These are phyloP conservation scores for Mucuna pruriens DNA, from an alignment of 306 rosid genomes.

Conservation along the genomic window DNA sequence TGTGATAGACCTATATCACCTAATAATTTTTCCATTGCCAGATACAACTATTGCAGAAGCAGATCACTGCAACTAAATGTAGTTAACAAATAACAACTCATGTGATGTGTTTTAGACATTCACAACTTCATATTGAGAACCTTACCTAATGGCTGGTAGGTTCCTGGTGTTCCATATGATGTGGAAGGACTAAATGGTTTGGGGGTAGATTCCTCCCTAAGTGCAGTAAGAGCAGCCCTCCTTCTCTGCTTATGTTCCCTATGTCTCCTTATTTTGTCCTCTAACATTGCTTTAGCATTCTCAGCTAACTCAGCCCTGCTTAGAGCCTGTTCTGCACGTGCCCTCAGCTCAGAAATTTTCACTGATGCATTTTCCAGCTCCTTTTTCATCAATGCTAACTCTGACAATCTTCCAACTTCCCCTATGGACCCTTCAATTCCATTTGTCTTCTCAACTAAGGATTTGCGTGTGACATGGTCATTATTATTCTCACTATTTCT, in stretches of 20 bases:
- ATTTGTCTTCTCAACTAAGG: constrained; percentile 39
- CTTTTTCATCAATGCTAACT: constrained; percentile 62
- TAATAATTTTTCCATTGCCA: no score
- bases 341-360: constrained; percentile 65
- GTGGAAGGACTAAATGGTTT: constrained; percentile 49
- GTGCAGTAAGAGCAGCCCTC: constrained; percentile 64
- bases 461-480: constrained; percentile 37
- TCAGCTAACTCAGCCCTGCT: constrained; percentile 84
- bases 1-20: no score
- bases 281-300: constrained; percentile 69
- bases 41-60: neutral
- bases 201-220: constrained; percentile 55
- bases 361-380: constrained; percentile 60
- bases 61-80: neutral
- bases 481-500: constrained; percentile 29
- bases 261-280: constrained; percentile 64
- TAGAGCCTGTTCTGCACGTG: constrained; percentile 77
- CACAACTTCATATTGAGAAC: constrained; percentile 76
- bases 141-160: constrained; percentile 57
- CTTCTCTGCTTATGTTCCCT: constrained; percentile 60
- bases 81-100: neutral
- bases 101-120: neutral
- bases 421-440: neutral
- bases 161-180: constrained; percentile 36
- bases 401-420: constrained; percentile 35